Base-by-base conservation (phyloP, 1,139 yeast genomes). In the Nakaseomyces uthaithaninus region DNA sequence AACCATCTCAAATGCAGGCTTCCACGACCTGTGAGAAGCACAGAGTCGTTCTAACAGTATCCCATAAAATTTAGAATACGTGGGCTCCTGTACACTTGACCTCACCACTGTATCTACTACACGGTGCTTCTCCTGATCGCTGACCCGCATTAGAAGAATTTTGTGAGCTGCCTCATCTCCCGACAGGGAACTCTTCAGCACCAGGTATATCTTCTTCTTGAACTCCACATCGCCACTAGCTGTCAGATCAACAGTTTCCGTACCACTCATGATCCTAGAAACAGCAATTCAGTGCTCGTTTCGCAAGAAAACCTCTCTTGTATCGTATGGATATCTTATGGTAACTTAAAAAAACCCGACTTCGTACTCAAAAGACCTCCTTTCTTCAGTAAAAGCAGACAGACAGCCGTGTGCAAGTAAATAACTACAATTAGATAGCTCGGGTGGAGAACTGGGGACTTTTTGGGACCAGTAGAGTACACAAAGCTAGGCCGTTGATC, bases 101-200 rank as follows among this genome's bases (percentile, higher is more conserved):
- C 81, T 84, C 11, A 87, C 68, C 10, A 91, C 65, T 76, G 86
- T 84, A 50, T 84, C 91, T 9, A 75, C 77, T 30, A 85, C 67
- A 48, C 74, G 64, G 23, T 59, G 59, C 34, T 70, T 69, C 17
- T 62, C 59, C 0, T 62, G 59, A 37, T 63, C 67, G 4, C 64
- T 59, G 2, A 70, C 59, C 4, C 68, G 62, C 14, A 80, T 55
- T 53, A 72, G 72, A 33, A 84, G 52, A 10, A 91, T 63, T 58
- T 89, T 89, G 60, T 89, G 97, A 0, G 85, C 87, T 1, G 95
- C 93, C 66, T 91, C 99, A 50, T 86, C 95, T 2, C 91, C 79
- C 1, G 94, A 80, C 77, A 89, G 75, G 42, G 95, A 80, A n/a
- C 96, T 85, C 83, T 85, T 87, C 23, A 91, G 67, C 0, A 93